Base-by-base conservation (phyloP, 192 early-diverging fungal species). In the Backusella morwellensis region DNA sequence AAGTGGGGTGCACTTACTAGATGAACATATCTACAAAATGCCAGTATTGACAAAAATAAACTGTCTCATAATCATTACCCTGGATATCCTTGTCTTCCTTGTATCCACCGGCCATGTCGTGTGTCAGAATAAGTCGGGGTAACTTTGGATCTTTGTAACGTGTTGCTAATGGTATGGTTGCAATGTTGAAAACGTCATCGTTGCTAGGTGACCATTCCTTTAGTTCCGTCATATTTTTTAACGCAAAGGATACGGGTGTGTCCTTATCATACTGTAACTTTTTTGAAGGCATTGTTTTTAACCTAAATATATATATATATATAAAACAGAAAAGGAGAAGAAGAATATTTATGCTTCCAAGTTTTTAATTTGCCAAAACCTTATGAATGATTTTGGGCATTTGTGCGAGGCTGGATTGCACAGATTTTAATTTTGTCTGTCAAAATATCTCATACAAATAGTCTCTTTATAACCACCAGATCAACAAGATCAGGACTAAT, bases 91-190 rank as follows among this genome's bases (percentile, higher is more conserved):
- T 75, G 54, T 90, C 89, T 74, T 89, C 87, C 32, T 68, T 77
- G 81, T 91, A 90, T 0, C 89, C 89, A 88, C 86, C 86, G 9
- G 86, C 88, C 87, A 90, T 89, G 78, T 92, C 91, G 79, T 92
- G 91, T 50, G 88, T 90, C 1, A 88, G 69, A 8, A 91, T 63
- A 15, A 92, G 63, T 21, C 78, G 74, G 50, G 40, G 19, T 66
- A 35, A 44, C 4, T 12, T 5, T 1, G 50, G 35, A 67, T 70
- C 38, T 5, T 40, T n/a, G 35, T 5, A 42, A 38, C 68, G 72
- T 6, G 35, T 36, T 74, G 32, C 36, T 9, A 67, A 34, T 54
- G 35, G 26, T 4, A 72, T 36, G 0, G 34, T 77, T 14, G 80
- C 41, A 4, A 74, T 63, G 38, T 81, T 81, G n/a, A 35, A 74